These are phyloP conservation scores for Aspergillus thermomutatus DNA, from an alignment of 2,329 filamentous ascomycete species.

Conservation along the genomic window DNA sequence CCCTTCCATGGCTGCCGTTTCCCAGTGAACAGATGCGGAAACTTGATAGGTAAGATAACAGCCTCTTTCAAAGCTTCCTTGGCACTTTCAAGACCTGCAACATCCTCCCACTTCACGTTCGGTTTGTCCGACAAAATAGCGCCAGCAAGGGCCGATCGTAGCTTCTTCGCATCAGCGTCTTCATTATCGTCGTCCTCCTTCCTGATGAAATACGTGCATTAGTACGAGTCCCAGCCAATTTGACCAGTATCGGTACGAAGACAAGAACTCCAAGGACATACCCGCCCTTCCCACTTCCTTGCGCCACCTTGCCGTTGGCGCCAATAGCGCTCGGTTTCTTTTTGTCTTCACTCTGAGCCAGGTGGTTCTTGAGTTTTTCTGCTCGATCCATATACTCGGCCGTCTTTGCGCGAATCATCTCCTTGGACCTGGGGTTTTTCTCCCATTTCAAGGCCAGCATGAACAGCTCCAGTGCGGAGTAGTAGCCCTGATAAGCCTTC, in stretches of 20 bases:
- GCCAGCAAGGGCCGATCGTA: constrained; percentile 83
- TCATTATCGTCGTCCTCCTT: constrained; percentile 63
- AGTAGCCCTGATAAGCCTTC: constrained; percentile 94
- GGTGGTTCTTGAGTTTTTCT: constrained; percentile 92
- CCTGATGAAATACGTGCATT: constrained; percentile 15
- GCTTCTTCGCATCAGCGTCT: constrained; percentile 93
- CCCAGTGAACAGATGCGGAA: constrained; percentile 91
- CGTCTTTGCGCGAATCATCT: constrained; percentile 94
- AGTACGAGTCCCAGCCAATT: constrained; percentile 1
- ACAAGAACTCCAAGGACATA: constrained; percentile 30
- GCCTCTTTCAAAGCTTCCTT: constrained; percentile 98
- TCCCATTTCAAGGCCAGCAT: constrained; percentile 99
- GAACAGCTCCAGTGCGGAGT: constrained; percentile 92
- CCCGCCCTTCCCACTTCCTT: constrained; percentile 54
- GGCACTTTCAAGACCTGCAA: constrained; percentile 86
- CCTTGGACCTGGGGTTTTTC: constrained; percentile 95
- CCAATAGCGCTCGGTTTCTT: constrained; percentile 52
- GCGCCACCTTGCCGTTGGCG: constrained; percentile 50
- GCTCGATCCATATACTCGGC: constrained; percentile 98
- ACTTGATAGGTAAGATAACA: constrained; percentile 96
- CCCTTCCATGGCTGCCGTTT: constrained; percentile 98
- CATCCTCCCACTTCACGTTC: constrained; percentile 97
- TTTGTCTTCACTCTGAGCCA: constrained; percentile 60
- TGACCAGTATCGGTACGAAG: background rate
- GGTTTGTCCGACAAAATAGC: constrained; percentile 94